Evolutionary conservation across 805 yeast genomes (phyloP).

Genomic region (Candida railenensis): DNA sequence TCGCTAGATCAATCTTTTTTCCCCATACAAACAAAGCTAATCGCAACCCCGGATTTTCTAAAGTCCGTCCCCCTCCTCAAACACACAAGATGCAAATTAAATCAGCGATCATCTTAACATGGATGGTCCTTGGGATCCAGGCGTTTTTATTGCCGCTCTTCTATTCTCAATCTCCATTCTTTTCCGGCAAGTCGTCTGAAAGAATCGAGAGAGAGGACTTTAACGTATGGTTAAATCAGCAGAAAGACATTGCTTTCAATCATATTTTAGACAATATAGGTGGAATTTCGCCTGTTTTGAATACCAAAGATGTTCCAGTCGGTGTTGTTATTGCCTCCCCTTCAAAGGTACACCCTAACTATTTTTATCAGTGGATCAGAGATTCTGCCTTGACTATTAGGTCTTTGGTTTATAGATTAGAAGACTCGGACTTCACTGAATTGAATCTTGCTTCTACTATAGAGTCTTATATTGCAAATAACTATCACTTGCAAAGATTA

Average conservation of each 20-base stretch:
- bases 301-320: constrained; percentile 35
- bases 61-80: background rate
- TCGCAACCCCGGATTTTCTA: background rate
- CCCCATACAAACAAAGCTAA: background rate
- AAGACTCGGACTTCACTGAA: constrained; percentile 31
- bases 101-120: background rate
- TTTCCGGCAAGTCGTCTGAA: background rate
- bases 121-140: background rate
- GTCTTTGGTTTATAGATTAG: constrained; percentile 56
- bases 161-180: background rate
- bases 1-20: background rate
- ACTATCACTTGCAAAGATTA: constrained; percentile 59
- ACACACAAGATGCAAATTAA: background rate
- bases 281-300: constrained; percentile 38
- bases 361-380: constrained; percentile 87
- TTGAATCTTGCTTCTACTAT: constrained; percentile 28
- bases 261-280: constrained; percentile 57
- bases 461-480: constrained; percentile 62
- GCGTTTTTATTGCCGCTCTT: background rate
- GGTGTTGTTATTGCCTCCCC: constrained; percentile 90
- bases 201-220: constrained; percentile 27
- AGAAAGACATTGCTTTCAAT: constrained; percentile 41
- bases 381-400: constrained; percentile 82
- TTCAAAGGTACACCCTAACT: constrained; percentile 67
- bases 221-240: constrained; percentile 48